Evolutionary conservation across 176 grass and related monocot species (phyloP).

Genomic region (Hordeum vulgare): MorexV3_pseudomolecules_assembly NC_058524.1:245001580-245002079

Average conservation of each 20-base stretch:
- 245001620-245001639: conserved; percentile 77
- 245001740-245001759: not conserved
- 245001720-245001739: not conserved
- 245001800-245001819: too few relatives aligned
- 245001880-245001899: not conserved
- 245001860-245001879: not conserved
- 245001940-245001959: too few relatives aligned
- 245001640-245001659: conserved; percentile 64
- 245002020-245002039: too few relatives aligned
- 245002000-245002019: too few relatives aligned
- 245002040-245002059: too few relatives aligned
- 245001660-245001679: conserved; percentile 75
- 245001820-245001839: too few relatives aligned
- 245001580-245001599: conserved; percentile 54
- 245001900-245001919: too few relatives aligned
- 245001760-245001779: not conserved
- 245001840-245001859: not conserved
- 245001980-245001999: too few relatives aligned
- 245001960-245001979: too few relatives aligned
- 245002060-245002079: too few relatives aligned
- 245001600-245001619: conserved; percentile 67
- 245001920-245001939: too few relatives aligned
- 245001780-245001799: not conserved
- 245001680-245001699: conserved; percentile 44
- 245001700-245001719: not conserved